Evolutionary conservation across 164 flowering plant genomes (phyloP).

Genomic region (Chloranthus sessilifolius): DNA sequence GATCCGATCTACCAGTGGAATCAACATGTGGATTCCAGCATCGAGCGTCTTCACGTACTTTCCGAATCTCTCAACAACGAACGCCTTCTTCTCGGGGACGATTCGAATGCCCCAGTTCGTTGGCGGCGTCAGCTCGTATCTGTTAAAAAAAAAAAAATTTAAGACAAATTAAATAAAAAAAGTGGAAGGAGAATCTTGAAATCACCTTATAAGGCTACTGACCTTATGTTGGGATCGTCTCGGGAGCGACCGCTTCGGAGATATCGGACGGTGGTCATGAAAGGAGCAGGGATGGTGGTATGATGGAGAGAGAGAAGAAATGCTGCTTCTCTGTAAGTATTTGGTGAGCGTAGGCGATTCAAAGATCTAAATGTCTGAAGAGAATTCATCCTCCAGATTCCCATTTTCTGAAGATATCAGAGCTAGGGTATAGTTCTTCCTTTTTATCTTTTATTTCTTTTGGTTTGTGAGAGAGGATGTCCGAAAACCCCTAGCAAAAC

Average conservation of each 20-base stretch:
- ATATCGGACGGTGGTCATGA: constrained; percentile 13
- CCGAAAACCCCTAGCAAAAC: constrained; percentile 9
- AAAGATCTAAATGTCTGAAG: no score
- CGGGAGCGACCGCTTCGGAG: constrained; percentile 19
- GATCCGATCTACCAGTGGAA: constrained; percentile 78
- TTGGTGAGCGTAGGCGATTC: constrained; percentile 1
- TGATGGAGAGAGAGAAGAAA: neutral
- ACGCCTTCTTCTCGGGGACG: constrained; percentile 88
- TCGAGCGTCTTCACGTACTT: constrained; percentile 68
- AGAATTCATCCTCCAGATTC: constrained; percentile 15
- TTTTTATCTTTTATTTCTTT: no score
- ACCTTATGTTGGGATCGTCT: constrained; percentile 17
- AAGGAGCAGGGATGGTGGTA: neutral
- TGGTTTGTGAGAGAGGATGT: neutral
- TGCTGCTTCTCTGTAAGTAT: neutral
- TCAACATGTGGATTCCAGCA: constrained; percentile 76
- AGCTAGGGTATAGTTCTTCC: no score
- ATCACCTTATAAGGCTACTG: neutral
- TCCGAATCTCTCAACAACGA: constrained; percentile 82
- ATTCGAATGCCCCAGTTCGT: constrained; percentile 78
- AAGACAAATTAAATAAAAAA: neutral
- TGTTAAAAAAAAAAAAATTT: constrained; percentile 5
- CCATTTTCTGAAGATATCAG: no score
- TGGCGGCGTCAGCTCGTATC: constrained; percentile 55
- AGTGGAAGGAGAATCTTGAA: neutral